Evolutionary conservation across 1,284 basidiomycete genomes (phyloP), one percentile per base, ranked within the genome.

Genomic region (Polyporus tsugae): DNA sequence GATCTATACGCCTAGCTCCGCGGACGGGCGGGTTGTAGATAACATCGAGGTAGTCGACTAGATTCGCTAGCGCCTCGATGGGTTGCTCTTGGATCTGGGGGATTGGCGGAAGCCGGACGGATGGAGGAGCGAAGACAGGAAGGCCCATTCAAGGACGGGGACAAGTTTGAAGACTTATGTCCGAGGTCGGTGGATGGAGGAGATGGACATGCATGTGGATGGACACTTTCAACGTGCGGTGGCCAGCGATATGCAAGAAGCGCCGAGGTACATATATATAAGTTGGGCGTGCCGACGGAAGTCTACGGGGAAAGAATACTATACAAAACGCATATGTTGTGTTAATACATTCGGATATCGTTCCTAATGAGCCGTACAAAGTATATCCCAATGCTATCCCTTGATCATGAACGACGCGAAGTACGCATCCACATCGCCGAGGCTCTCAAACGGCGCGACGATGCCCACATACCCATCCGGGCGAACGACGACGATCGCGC

Each of bases 401-500:
- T 42, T 38, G 2, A 15, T 15, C 78, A 81, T 75, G 72, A 87
- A 86, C 6, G 76, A 77, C 2, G 79, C 76, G 65, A 91, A 90
- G 79, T 90, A 92, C 17, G 72, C 72, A 46, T 86, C 77, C n/a
- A 91, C 72, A 33, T 81, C 81, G 6, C 78, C 72, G 41, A 81
- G 71, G 4, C 81, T 77, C 52, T 87, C 81, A 52, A 92, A 77
- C 0, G 89, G 84, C 1, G 82, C 82, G 29, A 92, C 80, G 65
- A 82, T 81, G 2, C 89, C 90, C 19, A 94, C 86, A 70, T 93
- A 93, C 10, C 92, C 92, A 73, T 94, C 92, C 3, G 92, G 92
- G 39, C 93, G 85, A 15, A 93, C 87, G 41, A 91, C 82, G 36
- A 92, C 86, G 33, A 93, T 78, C 6, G 85, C 89, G 35, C 92